Percentiles rank a stretch among this genome's conserved stretches.
These are phyloP conservation scores for Aspergillus floridensis DNA, from an alignment of 2,329 filamentous ascomycete genomes.

Conservation along the genomic window DNA sequence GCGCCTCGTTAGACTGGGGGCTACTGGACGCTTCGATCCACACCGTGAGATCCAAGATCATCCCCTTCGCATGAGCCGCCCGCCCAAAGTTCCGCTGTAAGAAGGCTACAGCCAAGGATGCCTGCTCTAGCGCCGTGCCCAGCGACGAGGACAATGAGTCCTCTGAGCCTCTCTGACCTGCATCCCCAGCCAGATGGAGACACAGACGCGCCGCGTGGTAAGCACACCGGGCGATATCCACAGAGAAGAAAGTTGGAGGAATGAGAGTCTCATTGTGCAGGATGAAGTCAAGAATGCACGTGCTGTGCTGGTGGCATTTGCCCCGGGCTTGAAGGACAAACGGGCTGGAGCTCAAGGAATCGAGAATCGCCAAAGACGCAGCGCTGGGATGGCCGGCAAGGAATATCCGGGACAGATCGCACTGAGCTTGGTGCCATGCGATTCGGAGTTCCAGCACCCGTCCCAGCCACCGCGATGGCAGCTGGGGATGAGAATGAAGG, in stretches of 20 bases:
- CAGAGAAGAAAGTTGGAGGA: not conserved
- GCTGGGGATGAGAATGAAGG: not conserved
- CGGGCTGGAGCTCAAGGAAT: not conserved
- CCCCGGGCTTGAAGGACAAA: not conserved
- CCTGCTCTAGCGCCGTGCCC: not conserved
- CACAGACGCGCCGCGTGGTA: not conserved
- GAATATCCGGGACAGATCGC: not conserved
- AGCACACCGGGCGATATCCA: not conserved
- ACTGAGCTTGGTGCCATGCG: not conserved
- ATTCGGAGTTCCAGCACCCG: not conserved
- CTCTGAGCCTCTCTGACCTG: not conserved
- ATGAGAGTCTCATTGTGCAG: not conserved
- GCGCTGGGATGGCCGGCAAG: not conserved
- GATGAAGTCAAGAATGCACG: not conserved
- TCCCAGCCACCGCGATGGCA: not conserved
- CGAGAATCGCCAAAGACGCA: not conserved
- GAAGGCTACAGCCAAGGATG: not conserved
- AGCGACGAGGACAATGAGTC: too few species aligned
- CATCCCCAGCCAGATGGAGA: not conserved
- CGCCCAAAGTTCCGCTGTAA: not conserved
- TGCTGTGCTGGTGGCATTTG: conserved; percentile 1
- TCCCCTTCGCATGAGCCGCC: not conserved
- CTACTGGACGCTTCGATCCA: not conserved
- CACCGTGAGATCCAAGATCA: not conserved
- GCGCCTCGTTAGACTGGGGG: not conserved